Evolutionary conservation across 2,329 filamentous ascomycete genomes (phyloP), one percentile per base, ranked within the genome.

Genomic region (Orbilia javanica): DNA sequence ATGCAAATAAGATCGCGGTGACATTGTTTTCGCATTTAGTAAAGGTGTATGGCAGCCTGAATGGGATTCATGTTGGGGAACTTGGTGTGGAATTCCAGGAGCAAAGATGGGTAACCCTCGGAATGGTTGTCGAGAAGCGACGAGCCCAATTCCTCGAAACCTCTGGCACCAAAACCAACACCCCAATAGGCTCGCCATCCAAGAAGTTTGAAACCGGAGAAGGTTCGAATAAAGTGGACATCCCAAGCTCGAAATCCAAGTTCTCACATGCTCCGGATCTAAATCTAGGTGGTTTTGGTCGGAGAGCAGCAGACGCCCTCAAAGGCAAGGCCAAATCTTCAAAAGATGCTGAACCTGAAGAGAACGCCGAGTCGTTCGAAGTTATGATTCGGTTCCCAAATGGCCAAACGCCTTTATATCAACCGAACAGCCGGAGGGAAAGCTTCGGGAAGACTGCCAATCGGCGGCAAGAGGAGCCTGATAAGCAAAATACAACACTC

Each of bases 351-450:
- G 66, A 60, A 2, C 11, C 50, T 25, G 66, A 71, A 39, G 53
- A 39, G 25, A 65, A 42, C 22, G 57, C 73, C 8, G 73, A 77
- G 7, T 71, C 73, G 4, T 77, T 77, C 25, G 73, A 77, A 27
- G 73, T 77, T 3, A 71, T 71, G 73, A 77, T 77, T 46, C 73
- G 73, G 13, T 77, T 77, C 44, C 73, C 73, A 18, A 77, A 77
- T 39, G 73, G 66, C 10, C 73, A 77, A 29, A 44, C 42, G 42
- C 60, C 73, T 13, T 57, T 66, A 8, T 77, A 77, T 53, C 73
- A 66, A 65, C n/a, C 34, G 25, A 77, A 71, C 34, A 71, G 63
- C 22, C 72, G 73, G 46, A 52, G 73, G 18, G 73, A 77, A 55
- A 71, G 73, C 50, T 77, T 66, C 50, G 66, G 73, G 13, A 71